These are phyloP conservation scores for Trifolium dubium DNA, from an alignment of 306 rosid genomes.

Conservation along the genomic window DNA sequence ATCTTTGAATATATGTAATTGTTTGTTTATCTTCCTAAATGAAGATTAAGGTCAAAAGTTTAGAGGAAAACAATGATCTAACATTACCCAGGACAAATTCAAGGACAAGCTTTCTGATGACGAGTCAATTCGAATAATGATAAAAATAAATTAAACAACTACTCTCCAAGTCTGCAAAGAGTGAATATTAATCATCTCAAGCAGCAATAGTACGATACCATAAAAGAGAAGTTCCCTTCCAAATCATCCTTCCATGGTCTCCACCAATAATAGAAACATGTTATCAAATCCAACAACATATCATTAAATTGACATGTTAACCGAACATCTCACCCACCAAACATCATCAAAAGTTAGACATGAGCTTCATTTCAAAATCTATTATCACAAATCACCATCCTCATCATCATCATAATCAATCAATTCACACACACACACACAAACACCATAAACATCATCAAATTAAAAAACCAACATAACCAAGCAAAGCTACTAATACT, in stretches of 20 bases:
- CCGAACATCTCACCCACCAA: constrained; percentile 15
- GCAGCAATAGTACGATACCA: constrained; percentile 22
- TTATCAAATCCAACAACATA: constrained; percentile 32
- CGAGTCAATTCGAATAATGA: constrained; percentile 20
- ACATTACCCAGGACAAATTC: constrained; percentile 1
- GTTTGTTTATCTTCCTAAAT: constrained; percentile 22
- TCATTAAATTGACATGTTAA: constrained; percentile 8
- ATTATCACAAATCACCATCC: constrained; percentile 21
- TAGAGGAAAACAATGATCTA: constrained; percentile 22
- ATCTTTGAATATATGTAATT: constrained; percentile 1
- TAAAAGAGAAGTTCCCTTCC: constrained; percentile 35
- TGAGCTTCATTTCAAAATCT: not conserved
- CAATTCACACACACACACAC: constrained; percentile 1
- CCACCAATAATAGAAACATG: constrained; percentile 24
- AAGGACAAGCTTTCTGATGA: constrained; percentile 12
- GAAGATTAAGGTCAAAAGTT: constrained; percentile 23
- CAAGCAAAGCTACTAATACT: not conserved
- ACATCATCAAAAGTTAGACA: constrained; percentile 14
- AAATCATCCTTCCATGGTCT: constrained; percentile 8
- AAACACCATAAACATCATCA: constrained; percentile 7
- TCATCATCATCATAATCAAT: constrained; percentile 31
- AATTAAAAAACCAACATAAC: constrained; percentile 11
- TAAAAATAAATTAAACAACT: not conserved
- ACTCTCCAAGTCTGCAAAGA: not conserved
- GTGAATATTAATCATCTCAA: constrained; percentile 35